These are phyloP conservation scores for Thielaviopsis euricoi DNA, from an alignment of 2,329 filamentous ascomycete species.

Conservation along the genomic window DNA sequence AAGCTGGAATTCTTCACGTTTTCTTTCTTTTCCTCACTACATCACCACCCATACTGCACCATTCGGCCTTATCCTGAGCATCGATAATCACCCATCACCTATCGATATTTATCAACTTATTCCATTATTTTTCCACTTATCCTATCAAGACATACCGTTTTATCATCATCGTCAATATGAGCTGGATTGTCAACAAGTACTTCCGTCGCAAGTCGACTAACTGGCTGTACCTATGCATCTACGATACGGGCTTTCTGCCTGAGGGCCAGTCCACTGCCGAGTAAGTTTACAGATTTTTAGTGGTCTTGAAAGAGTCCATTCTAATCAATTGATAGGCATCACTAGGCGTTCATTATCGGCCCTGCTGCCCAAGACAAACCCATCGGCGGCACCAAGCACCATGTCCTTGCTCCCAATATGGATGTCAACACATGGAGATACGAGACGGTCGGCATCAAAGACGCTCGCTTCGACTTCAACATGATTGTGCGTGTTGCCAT, in stretches of 20 bases:
- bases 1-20: background rate
- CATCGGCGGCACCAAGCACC: conserved; percentile 2
- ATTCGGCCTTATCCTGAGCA: background rate
- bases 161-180: background rate
- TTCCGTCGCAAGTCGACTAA: conserved; percentile 2
- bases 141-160: background rate
- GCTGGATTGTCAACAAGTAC: conserved; percentile 6
- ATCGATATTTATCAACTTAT: background rate
- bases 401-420: background rate
- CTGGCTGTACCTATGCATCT: conserved; percentile 7
- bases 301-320: background rate
- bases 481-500: conserved; percentile 7
- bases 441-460: conserved; percentile 1
- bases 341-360: conserved; percentile 8
- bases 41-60: background rate
- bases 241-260: conserved; percentile 2
- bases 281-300: background rate
- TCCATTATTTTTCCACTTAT: background rate
- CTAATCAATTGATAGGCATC: background rate
- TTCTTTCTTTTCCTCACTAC: background rate
- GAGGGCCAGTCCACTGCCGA: background rate
- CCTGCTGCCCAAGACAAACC: background rate
- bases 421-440: background rate
- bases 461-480: conserved; percentile 3
- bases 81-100: background rate